phyloP scores from a whole-genome alignment of 2,329 filamentous ascomycete species.

The Scortechinia acanthostroma region DNA sequence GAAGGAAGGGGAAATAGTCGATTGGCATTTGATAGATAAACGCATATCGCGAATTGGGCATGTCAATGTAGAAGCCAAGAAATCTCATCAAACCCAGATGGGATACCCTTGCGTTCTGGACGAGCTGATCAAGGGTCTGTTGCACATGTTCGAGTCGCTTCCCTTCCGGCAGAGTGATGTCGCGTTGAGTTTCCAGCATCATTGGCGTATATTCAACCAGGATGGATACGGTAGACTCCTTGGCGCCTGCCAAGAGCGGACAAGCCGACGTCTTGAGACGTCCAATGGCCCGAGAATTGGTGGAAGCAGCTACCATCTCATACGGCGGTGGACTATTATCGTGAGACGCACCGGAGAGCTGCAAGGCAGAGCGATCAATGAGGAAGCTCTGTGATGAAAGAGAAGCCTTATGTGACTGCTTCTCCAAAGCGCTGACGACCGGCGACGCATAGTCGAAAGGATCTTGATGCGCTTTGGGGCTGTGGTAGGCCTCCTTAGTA shows the following conservation, averaged over 20 bases:
- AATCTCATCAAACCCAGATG: slow-evolving; percentile 30
- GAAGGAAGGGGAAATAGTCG: slow-evolving; percentile 29
- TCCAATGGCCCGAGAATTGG: slow-evolving; percentile 28
- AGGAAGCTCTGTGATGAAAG: slow-evolving; percentile 18
- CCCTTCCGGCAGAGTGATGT: slow-evolving; percentile 13
- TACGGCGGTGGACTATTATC: slow-evolving; percentile 29
- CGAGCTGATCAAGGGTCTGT: slow-evolving; percentile 24
- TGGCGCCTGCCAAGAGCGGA: slow-evolving; percentile 15
- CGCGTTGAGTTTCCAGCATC: slow-evolving; percentile 21
- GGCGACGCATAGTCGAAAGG: background rate
- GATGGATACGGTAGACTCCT: slow-evolving; percentile 24
- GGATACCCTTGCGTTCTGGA: slow-evolving; percentile 27
- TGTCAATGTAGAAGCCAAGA: slow-evolving; percentile 44
- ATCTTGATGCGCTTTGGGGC: background rate
- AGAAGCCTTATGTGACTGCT: slow-evolving; percentile 11
- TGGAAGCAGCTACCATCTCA: slow-evolving; percentile 23
- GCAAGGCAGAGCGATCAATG: slow-evolving; percentile 26
- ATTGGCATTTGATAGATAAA: slow-evolving; percentile 52
- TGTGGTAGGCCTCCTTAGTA: background rate
- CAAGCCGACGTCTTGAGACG: slow-evolving; percentile 26
- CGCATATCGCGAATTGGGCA: slow-evolving; percentile 45
- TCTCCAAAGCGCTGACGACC: background rate
- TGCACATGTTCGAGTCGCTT: slow-evolving; percentile 23
- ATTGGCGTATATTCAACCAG: slow-evolving; percentile 30
- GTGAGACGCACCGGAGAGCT: slow-evolving; percentile 25